A percentile compares a stretch with the other conserved stretches of the same genome.
phyloP scores from a whole-genome alignment of 2,329 filamentous ascomycete species.

The Stachybotrys elegans region DNA sequence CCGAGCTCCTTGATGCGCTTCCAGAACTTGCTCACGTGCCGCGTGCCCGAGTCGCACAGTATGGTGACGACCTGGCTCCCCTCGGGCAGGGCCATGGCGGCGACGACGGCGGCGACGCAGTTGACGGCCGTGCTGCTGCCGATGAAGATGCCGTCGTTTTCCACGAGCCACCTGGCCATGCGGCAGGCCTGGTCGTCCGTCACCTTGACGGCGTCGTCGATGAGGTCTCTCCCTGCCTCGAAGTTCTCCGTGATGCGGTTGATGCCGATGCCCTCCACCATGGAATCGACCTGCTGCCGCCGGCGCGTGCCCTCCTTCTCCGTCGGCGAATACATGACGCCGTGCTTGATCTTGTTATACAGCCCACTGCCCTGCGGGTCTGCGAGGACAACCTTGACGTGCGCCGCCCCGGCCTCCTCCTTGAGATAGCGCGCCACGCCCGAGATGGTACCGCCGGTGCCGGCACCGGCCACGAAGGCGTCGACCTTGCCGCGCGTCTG shows the following conservation, averaged over 20 bases:
- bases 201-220: conserved; percentile 87
- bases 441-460: conserved; percentile 89
- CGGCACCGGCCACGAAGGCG: conserved; percentile 84
- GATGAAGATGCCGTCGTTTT: conserved; percentile 90
- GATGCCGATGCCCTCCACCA: conserved; percentile 94
- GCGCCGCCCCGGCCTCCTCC: conserved; percentile 52
- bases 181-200: conserved; percentile 81
- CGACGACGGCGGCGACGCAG: conserved; percentile 72
- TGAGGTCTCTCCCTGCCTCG: conserved; percentile 75
- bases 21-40: conserved; percentile 84
- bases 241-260: conserved; percentile 95
- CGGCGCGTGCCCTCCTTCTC: conserved; percentile 88
- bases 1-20: conserved; percentile 65
- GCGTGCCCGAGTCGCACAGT: conserved; percentile 77
- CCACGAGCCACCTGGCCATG: conserved; percentile 96
- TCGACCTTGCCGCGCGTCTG: conserved; percentile 81
- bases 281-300: conserved; percentile 86
- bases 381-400: conserved; percentile 71
- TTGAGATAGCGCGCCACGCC: conserved; percentile 84
- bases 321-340: conserved; percentile 89
- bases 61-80: conserved; percentile 72
- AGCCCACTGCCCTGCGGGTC: conserved; percentile 93
- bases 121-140: conserved; percentile 97
- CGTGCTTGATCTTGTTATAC: conserved; percentile 86
- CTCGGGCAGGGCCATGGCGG: conserved; percentile 57